Evolutionary conservation across 73 alveolate genomes (phyloP).

Genomic region (Blepharisma japonicum): DNA sequence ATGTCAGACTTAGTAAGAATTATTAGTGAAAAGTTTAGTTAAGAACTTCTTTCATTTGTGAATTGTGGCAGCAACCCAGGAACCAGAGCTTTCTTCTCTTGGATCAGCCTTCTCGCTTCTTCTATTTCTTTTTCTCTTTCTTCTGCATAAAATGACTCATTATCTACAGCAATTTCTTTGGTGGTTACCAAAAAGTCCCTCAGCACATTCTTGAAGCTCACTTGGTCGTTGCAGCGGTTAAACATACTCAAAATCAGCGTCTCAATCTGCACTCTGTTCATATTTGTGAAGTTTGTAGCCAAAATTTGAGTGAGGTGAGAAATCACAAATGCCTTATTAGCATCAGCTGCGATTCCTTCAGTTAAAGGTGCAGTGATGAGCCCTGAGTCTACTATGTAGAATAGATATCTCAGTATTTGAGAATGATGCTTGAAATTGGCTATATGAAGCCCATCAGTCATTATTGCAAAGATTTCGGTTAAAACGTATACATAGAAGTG

Average conservation of each 20-base stretch:
- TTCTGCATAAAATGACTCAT: constrained; percentile 78
- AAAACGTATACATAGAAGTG: constrained; percentile 43
- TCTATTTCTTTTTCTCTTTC: constrained; percentile 77
- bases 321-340: constrained; percentile 68
- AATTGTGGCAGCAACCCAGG: constrained; percentile 72
- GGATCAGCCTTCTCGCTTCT: constrained; percentile 61
- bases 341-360: constrained; percentile 33
- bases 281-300: constrained; percentile 63
- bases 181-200: constrained; percentile 77
- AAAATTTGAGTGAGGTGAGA: constrained; percentile 56
- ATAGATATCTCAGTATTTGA: constrained; percentile 41
- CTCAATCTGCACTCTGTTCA: constrained; percentile 76
- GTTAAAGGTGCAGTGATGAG: constrained; percentile 46
- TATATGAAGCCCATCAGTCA: constrained; percentile 57
- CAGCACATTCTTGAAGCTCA: constrained; percentile 64
- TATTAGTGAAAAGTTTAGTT: constrained; percentile 40
- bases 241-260: constrained; percentile 68
- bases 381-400: constrained; percentile 37
- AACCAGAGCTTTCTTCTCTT: constrained; percentile 60
- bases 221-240: constrained; percentile 66
- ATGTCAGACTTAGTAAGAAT: no score
- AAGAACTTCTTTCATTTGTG: constrained; percentile 47
- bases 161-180: constrained; percentile 69
- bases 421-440: constrained; percentile 58
- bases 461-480: constrained; percentile 43